Percentiles rank a stretch among this genome's conserved stretches.
These are phyloP conservation scores for Sporopachydermia cereana DNA, from an alignment of 1,139 yeast species.

Conservation along the genomic window DNA sequence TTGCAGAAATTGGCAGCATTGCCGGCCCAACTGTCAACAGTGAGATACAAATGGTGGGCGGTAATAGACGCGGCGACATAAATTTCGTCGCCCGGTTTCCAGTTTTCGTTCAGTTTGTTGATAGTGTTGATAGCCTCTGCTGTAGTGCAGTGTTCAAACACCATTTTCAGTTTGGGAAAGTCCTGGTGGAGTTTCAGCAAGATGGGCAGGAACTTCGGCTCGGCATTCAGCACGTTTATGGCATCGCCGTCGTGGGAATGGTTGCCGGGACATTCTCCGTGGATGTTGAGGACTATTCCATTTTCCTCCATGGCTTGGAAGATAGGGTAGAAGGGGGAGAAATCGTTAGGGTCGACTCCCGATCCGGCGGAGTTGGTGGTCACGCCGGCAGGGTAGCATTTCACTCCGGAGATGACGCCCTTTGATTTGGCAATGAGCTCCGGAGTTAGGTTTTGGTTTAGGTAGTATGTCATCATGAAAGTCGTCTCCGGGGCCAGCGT, in stretches of 20 bases:
- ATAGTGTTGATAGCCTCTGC: slow-evolving; percentile 75
- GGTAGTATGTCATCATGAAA: slow-evolving; percentile 82
- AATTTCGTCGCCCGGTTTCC: slow-evolving; percentile 29
- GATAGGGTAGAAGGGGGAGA: slow-evolving; percentile 75
- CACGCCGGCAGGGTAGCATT: slow-evolving; percentile 97
- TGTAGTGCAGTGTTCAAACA: slow-evolving; percentile 92
- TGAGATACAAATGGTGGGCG: slow-evolving; percentile 83
- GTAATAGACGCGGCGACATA: slow-evolving; percentile 87
- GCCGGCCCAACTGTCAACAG: slow-evolving; percentile 95
- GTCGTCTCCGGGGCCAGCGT: slow-evolving; percentile 72
- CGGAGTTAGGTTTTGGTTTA: slow-evolving; percentile 70
- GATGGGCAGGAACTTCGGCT: slow-evolving; percentile 88
- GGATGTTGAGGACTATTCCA: slow-evolving; percentile 69
- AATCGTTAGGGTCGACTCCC: slow-evolving; percentile 90
- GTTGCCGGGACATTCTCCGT: slow-evolving; percentile 65
- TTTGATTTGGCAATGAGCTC: slow-evolving; percentile 72
- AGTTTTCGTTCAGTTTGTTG: slow-evolving; percentile 49
- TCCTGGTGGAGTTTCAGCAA: slow-evolving; percentile 61
- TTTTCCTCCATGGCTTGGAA: slow-evolving; percentile 79
- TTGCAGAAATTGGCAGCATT: slow-evolving; percentile 91
- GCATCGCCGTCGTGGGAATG: slow-evolving; percentile 24
- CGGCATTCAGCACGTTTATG: slow-evolving; percentile 89
- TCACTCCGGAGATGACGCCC: slow-evolving; percentile 71
- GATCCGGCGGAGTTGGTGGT: slow-evolving; percentile 82
- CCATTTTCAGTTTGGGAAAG: slow-evolving; percentile 79